Percentiles rank a stretch among this genome's conserved stretches.
Conservation (phyloP, 2,329 filamentous ascomycete genomes). For the Delphinella strobiligena region DNA sequence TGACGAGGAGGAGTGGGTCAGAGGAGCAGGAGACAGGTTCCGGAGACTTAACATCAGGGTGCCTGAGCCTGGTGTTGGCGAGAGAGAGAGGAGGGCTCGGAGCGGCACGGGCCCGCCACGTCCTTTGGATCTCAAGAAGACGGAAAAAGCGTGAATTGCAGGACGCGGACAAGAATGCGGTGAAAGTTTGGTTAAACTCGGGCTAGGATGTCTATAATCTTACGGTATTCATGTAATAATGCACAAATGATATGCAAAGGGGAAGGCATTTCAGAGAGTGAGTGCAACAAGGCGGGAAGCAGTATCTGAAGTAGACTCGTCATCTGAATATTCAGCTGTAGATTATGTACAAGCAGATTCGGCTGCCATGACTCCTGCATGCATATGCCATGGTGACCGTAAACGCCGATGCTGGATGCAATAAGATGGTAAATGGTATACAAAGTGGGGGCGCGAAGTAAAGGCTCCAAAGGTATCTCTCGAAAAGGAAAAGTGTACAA, state of each 20-base stretch:
- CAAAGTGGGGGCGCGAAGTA: too few relatives aligned
- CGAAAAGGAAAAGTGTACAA: slow-evolving; percentile 1
- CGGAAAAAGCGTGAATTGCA: neutral
- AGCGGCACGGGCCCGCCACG: slow-evolving; percentile 47
- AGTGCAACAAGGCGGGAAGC: too few relatives aligned
- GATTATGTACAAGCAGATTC: neutral
- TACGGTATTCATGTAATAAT: too few relatives aligned
- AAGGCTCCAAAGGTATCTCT: slow-evolving; percentile 1
- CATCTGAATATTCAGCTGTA: too few relatives aligned
- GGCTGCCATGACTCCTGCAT: too few relatives aligned
- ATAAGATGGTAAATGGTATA: neutral
- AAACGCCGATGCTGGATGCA: neutral
- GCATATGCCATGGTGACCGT: too few relatives aligned
- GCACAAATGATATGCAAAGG: neutral
- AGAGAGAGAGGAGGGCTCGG: slow-evolving; percentile 49
- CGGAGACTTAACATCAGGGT: slow-evolving; percentile 30
- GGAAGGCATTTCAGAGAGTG: too few relatives aligned
- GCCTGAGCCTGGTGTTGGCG: slow-evolving; percentile 34
- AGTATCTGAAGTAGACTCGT: too few relatives aligned
- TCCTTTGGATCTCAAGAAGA: slow-evolving; percentile 12
- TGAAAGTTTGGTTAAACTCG: too few relatives aligned
- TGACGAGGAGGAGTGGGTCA: slow-evolving; percentile 53
- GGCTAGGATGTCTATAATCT: too few relatives aligned
- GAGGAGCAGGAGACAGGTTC: slow-evolving; percentile 49
- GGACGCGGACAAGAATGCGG: too few relatives aligned